Conservation (phyloP, 176 grass and related monocot species). For the Sorghum bicolor region DNA sequence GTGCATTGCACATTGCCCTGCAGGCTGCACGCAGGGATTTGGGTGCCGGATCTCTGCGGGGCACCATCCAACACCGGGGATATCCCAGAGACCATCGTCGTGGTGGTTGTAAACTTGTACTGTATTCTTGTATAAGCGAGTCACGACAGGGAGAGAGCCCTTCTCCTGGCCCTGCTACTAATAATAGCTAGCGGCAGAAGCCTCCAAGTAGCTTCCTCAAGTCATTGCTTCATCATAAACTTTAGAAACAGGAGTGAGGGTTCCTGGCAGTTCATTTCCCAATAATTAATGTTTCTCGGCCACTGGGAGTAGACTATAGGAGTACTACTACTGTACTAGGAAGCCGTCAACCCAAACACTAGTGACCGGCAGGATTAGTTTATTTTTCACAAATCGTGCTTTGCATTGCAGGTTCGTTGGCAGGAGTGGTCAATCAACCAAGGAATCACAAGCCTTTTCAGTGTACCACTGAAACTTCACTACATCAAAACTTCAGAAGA, state of each 20-base stretch:
- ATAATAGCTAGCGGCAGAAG: background rate
- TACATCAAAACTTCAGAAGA: background rate
- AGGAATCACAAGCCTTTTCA: background rate
- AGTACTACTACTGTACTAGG: no score
- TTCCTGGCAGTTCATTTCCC: background rate
- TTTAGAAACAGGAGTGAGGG: background rate
- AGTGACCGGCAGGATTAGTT: background rate
- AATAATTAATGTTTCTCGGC: background rate
- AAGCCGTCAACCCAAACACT: no score
- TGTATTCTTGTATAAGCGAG: background rate
- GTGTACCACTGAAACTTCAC: background rate
- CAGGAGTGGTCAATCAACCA: background rate
- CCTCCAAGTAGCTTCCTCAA: constrained; percentile 6
- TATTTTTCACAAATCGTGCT: background rate
- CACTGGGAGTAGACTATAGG: no score
- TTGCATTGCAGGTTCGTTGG: background rate
- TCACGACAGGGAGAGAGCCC: background rate
- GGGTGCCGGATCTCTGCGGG: no score
- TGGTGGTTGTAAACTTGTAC: background rate
- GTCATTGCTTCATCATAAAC: background rate
- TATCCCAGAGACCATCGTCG: background rate
- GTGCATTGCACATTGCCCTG: no score
- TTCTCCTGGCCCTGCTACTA: no score
- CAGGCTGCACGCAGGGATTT: no score
- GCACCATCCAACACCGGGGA: no score